A percentile compares a stretch with the other conserved stretches of the same genome.
Evolutionary conservation across 2,329 filamentous ascomycete species (phyloP).

Genomic region (Tothia fuscella): DNA sequence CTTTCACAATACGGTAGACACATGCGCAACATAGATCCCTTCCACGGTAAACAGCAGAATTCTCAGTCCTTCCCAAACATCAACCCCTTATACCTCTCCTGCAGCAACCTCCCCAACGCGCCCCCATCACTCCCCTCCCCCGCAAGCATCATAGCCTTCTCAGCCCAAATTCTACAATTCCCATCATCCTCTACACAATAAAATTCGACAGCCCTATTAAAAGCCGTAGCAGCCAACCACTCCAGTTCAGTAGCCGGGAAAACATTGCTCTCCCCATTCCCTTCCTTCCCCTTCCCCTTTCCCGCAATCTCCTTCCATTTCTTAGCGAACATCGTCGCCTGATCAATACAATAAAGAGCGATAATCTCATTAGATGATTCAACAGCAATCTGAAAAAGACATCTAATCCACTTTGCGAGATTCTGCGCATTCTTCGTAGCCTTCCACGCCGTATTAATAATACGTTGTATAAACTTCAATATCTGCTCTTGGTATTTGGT

Average conservation of each 20-base stretch:
- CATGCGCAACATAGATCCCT: too few relatives aligned
- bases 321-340: constrained; percentile 44
- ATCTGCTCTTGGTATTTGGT: constrained; percentile 22
- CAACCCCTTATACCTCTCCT: constrained; percentile 40
- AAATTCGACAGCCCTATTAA: constrained; percentile 61
- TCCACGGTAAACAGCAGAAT: too few relatives aligned
- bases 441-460: constrained; percentile 6
- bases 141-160: constrained; percentile 50
- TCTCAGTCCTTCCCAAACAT: constrained; percentile 24
- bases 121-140: constrained; percentile 43
- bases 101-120: constrained; percentile 25
- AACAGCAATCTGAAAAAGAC: constrained; percentile 58
- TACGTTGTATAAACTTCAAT: constrained; percentile 8
- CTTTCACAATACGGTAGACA: too few relatives aligned
- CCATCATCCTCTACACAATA: constrained; percentile 44
- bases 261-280: constrained; percentile 16
- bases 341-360: constrained; percentile 50
- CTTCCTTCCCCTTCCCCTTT: not conserved
- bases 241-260: constrained; percentile 60
- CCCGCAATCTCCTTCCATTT: constrained; percentile 15
- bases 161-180: constrained; percentile 48
- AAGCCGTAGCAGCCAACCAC: constrained; percentile 59
- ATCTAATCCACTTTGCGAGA: constrained; percentile 66
- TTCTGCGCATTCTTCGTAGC: constrained; percentile 26
- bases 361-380: constrained; percentile 42